These are phyloP conservation scores for Candida mattraensis DNA, from an alignment of 805 yeast species.

Conservation along the genomic window DNA sequence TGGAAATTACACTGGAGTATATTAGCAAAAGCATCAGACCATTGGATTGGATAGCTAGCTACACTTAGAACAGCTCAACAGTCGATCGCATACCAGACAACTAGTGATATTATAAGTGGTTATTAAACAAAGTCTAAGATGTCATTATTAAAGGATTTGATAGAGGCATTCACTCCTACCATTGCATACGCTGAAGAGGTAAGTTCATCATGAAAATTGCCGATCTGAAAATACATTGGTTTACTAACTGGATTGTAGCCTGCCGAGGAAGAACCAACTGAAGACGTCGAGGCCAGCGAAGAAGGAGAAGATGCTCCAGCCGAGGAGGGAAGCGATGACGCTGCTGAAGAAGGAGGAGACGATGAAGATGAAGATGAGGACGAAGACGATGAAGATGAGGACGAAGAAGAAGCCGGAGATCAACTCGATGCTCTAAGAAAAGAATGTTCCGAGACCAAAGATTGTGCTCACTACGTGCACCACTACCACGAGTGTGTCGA, in stretches of 20 bases:
- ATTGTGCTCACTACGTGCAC: conserved; percentile 74
- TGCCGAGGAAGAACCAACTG: conserved; percentile 28
- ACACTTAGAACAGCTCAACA: not conserved
- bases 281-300: conserved; percentile 27
- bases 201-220: too few species aligned
- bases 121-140: conserved; percentile 16
- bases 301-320: conserved; percentile 33
- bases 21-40: too few species aligned
- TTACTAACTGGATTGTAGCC: conserved; percentile 24
- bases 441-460: conserved; percentile 67
- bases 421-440: conserved; percentile 62
- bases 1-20: conserved; percentile 13
- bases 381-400: conserved; percentile 41
- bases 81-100: too few species aligned
- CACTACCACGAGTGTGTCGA: conserved; percentile 94
- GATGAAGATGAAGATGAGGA: conserved; percentile 40
- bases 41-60: too few species aligned
- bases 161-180: conserved; percentile 77
- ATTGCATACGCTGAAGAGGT: conserved; percentile 80
- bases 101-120: conserved; percentile 1
- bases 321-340: conserved; percentile 48
- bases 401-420: conserved; percentile 64
- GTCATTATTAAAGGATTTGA: conserved; percentile 64
- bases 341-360: conserved; percentile 39
- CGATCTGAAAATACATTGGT: conserved; percentile 8